Evolutionary conservation across 2,329 filamentous ascomycete species (phyloP).

Genomic region (Magnaporthiopsis incrustans): DNA sequence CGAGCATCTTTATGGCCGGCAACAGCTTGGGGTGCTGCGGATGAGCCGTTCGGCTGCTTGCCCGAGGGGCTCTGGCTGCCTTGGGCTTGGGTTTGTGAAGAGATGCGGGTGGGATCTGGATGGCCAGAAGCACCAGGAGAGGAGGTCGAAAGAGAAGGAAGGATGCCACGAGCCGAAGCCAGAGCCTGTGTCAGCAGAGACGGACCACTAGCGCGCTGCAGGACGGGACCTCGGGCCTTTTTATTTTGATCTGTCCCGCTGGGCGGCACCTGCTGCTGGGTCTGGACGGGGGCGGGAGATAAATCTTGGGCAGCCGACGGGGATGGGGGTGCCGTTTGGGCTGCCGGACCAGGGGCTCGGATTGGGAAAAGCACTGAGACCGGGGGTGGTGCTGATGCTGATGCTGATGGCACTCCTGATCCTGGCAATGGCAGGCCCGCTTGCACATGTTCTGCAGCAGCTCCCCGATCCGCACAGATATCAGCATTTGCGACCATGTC

Average conservation of each 20-base stretch:
- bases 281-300: neutral
- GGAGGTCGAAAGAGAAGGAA: conserved; percentile 10
- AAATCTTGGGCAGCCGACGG: neutral
- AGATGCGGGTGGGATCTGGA: conserved; percentile 3
- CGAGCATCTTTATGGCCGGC: conserved; percentile 5
- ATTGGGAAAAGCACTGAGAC: neutral
- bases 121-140: conserved; percentile 4
- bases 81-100: neutral
- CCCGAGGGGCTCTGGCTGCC: conserved; percentile 3
- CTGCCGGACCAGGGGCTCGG: conserved; percentile 29
- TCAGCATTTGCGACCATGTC: neutral
- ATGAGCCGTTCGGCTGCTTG: neutral
- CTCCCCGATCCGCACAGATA: neutral
- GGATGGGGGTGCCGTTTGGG: conserved; percentile 4
- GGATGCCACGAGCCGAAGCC: conserved; percentile 49
- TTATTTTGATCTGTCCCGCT: conserved; percentile 31
- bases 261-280: conserved; percentile 2
- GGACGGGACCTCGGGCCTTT: conserved; percentile 36
- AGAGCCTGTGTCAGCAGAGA: conserved; percentile 51
- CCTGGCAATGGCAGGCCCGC: neutral
- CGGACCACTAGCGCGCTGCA: conserved; percentile 39
- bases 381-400: conserved; percentile 4
- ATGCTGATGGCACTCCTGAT: neutral
- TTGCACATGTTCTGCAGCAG: neutral
- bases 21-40: neutral